Evolutionary conservation across 306 rosid genomes (phyloP).

Genomic region (Citrullus amarus): DNA sequence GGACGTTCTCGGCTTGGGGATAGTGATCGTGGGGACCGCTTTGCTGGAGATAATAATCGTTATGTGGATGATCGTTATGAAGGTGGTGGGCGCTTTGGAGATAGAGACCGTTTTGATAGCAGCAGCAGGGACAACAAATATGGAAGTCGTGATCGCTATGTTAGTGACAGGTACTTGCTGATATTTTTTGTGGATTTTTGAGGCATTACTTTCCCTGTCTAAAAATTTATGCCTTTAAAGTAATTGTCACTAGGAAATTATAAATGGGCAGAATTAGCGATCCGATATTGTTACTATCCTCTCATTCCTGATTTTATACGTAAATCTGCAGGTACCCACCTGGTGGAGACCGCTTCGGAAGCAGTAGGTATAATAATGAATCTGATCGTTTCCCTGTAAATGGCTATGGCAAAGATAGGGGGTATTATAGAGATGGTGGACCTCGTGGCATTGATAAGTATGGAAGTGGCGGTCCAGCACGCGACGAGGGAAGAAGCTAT

Average conservation of each 20-base stretch:
- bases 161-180: slow-evolving; percentile 11
- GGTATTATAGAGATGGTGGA: slow-evolving; percentile 21
- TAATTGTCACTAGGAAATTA: not conserved
- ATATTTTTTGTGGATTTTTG: not conserved
- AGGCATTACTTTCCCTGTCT: not conserved
- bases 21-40: slow-evolving; percentile 22
- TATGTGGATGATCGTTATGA: slow-evolving; percentile 17
- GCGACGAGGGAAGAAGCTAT: slow-evolving; percentile 18
- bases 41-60: slow-evolving; percentile 13
- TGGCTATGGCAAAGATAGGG: slow-evolving; percentile 18
- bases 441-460: slow-evolving; percentile 19
- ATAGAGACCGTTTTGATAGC: slow-evolving; percentile 14
- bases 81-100: slow-evolving; percentile 20
- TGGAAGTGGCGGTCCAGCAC: slow-evolving; percentile 21
- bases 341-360: slow-evolving; percentile 13
- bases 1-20: slow-evolving; percentile 14
- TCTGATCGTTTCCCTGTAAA: slow-evolving; percentile 1
- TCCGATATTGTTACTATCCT: not conserved
- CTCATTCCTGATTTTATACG: not conserved
- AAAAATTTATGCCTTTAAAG: not conserved
- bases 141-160: slow-evolving; percentile 17
- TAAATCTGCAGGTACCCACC: slow-evolving; percentile 9
- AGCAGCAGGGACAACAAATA: slow-evolving; percentile 17
- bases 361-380: slow-evolving; percentile 8
- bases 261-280: not conserved